Base-by-base conservation (phyloP, 345 rosid genomes). In the Fremontodendron californicum region DNA sequence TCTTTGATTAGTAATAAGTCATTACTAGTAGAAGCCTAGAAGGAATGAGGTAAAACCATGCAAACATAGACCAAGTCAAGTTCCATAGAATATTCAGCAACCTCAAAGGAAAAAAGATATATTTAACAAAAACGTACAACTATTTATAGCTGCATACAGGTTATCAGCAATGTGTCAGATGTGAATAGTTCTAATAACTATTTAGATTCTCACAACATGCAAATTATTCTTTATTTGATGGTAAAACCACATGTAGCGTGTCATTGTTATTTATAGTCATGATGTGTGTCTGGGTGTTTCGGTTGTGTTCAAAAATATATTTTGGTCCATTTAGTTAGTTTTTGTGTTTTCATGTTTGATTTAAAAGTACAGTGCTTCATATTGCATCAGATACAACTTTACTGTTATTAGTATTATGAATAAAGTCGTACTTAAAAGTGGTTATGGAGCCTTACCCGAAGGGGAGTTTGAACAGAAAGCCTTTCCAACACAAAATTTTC, bases 401-500 rank as follows among this genome's bases (percentile, higher is more conserved):
- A 27, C 25, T 27, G 57, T 42, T 46, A 51, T 2, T 27, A 18
- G 23, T 69, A 46, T 46, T 29, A 1, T 31, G 27, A 49, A 71
- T 48, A 71, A 31, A 48, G 55, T 48, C 49, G 74, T 48, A 31
- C 27, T 19, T 16, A 29, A 75, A 71, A 48, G 25, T 18, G 74
- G 18, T 31, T 71, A 31, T 49, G 43, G 42, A 71, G 48, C 66
- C 87, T 81, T 90, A 95, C 98, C 86, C 94, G 92, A 71, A 95
- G 90, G 25, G 99, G 96, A 90, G 97, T 90, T 81, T 95, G 99
- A 70, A 84, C 90, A 82, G 99, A 90, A 79, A 95, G 97, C 76
- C 97, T 90, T 87, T 95, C 99, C 90, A 94, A 79, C 82, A 94
- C 94, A 79, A 91, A 91, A 82, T 93, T 94, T 85, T 93, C 97